Percentiles rank a stretch among this genome's conserved stretches.
Conservation (phyloP, 176 grass and related monocot species). For the Areca catechu region DNA sequence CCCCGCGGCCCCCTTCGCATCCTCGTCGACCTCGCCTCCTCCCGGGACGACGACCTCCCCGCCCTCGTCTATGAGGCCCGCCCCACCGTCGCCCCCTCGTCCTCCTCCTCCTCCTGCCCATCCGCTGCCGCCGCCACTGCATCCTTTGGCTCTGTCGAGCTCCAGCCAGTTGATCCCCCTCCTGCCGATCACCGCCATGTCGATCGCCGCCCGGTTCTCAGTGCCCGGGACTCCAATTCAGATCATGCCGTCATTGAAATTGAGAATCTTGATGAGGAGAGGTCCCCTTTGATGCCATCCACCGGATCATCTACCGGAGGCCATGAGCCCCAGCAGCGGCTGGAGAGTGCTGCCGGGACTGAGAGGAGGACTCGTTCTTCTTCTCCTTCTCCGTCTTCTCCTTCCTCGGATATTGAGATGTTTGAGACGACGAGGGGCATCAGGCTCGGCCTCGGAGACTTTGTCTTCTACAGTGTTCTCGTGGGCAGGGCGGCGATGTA, state of each 20-base stretch:
- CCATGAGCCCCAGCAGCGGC: too few species aligned
- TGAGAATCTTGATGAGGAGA: constrained; percentile 12
- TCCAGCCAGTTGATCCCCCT: constrained; percentile 28
- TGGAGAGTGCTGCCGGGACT: too few species aligned
- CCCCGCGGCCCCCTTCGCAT: constrained; percentile 76
- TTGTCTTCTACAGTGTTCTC: constrained; percentile 94
- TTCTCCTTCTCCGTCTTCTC: background rate
- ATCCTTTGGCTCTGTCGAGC: constrained; percentile 49
- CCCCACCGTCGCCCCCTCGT: constrained; percentile 28
- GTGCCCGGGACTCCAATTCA: background rate
- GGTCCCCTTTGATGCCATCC: constrained; percentile 11
- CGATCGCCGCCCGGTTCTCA: too few species aligned
- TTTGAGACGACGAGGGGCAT: constrained; percentile 81
- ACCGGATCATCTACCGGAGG: too few species aligned
- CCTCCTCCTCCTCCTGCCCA: background rate
- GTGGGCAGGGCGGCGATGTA: constrained; percentile 98
- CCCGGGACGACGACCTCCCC: constrained; percentile 82
- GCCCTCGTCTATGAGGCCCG: constrained; percentile 87
- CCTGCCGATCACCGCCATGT: too few species aligned
- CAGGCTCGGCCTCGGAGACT: constrained; percentile 85
- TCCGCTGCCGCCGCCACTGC: constrained; percentile 13
- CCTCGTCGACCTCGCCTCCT: constrained; percentile 85
- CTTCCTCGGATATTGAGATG: constrained; percentile 43
- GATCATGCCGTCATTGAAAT: constrained; percentile 3
- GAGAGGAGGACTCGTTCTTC: too few species aligned